A percentile compares a stretch with the other conserved stretches of the same genome.
Conservation (phyloP, 192 early-diverging fungal species). For the Linnemannia schmuckeri region DNA sequence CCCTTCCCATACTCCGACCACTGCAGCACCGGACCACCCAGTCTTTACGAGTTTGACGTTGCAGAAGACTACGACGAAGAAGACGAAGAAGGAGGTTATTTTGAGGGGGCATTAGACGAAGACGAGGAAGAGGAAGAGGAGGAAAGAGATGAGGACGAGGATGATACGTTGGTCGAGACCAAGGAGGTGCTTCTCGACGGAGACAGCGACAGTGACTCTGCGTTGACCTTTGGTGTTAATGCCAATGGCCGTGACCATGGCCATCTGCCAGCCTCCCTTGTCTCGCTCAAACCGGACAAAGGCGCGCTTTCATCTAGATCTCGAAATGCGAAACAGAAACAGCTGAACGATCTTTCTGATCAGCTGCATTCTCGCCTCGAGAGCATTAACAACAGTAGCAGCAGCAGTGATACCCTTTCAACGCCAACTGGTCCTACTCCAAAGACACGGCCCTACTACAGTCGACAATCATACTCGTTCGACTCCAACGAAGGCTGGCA, state of each 20-base stretch:
- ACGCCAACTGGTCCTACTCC: neutral
- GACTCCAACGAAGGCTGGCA: slow-evolving; percentile 42
- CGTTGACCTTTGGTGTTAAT: neutral
- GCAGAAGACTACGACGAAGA: slow-evolving; percentile 19
- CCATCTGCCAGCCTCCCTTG: neutral
- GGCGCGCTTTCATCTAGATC: neutral
- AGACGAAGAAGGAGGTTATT: slow-evolving; percentile 3
- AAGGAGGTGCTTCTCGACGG: slow-evolving; percentile 4
- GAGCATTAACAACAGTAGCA: neutral
- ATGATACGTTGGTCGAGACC: neutral
- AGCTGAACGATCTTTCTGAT: slow-evolving; percentile 22
- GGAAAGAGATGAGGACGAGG: slow-evolving; percentile 4
- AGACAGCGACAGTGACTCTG: slow-evolving; percentile 8
- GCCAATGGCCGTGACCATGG: neutral
- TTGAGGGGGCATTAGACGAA: neutral
- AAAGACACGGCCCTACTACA: slow-evolving; percentile 15
- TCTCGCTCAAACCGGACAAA: neutral
- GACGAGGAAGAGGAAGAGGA: slow-evolving; percentile 7
- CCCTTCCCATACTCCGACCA: slow-evolving; percentile 57
- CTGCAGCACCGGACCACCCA: slow-evolving; percentile 54
- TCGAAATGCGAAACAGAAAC: neutral
- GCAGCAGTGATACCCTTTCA: neutral
- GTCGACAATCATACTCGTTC: slow-evolving; percentile 29
- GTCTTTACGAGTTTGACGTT: slow-evolving; percentile 43
- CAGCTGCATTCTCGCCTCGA: slow-evolving; percentile 38